Evolutionary conservation across 768 basidiomycete species (phyloP), one percentile per base, ranked within the genome.

Genomic region (Plicaturopsis crispa): DNA sequence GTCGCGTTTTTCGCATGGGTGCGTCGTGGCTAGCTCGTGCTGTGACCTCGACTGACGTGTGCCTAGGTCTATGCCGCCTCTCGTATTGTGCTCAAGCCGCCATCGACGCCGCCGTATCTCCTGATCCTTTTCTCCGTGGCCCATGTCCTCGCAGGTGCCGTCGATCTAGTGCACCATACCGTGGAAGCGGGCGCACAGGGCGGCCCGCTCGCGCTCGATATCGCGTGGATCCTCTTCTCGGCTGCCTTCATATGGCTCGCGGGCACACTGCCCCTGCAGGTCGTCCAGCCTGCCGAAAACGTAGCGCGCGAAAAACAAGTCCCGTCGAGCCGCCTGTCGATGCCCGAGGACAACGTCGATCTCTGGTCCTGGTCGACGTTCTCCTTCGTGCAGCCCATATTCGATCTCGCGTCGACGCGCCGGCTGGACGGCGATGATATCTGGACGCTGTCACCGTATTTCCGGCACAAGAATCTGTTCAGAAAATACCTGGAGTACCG

Each of bases 321-420:
- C 16, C 75, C 79, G 2, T 73, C 75, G 5, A 62, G 54, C 37
- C 48, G 48, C 8, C 48, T 69, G 21, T 69, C 78, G 4, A 74
- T 71, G 51, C 80, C 82, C 6, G 81, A 84, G 54, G 81, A 84
- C 50, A 63, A 69, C 47, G 74, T 71, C 16, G 73, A 60, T 24
- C 57, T 84, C 11, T 82, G 79, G 78, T 62, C 69, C 13, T 84
- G 81, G 82, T 66, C 63, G 26, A 70, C 66, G 2, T 80, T 80
- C 49, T 71, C 74, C 1, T 84, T 80, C 48, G 66, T 83, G 5
- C 69, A 78, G 44, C 81, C 81, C 4, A 60, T 84, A 17, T 67
- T 83, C 43, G 49, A 62, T 35, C 53, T 80, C 14, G 73, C 79
- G 1, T 33, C 4, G 16, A 16, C 17, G 4, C 6, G 13, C 11